phyloP scores from a whole-genome alignment of 495 filamentous ascomycete species.

The Aspergillus sparsus region DNA sequence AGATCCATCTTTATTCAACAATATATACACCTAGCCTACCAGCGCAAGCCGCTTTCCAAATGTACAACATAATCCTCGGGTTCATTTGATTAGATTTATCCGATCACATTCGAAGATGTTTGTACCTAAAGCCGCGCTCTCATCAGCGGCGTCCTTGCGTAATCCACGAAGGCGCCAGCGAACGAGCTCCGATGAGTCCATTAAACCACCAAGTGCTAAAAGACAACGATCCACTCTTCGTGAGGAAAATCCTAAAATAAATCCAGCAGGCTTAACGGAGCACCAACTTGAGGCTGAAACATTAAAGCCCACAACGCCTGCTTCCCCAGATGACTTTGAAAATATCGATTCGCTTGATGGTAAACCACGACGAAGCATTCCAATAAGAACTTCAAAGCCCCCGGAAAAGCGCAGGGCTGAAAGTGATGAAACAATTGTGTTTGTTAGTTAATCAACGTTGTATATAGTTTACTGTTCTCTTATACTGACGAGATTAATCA shows the following conservation, averaged over 20 bases:
- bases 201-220: constrained; percentile 68
- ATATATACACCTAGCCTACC: too few relatives aligned
- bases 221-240: constrained; percentile 65
- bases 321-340: constrained; percentile 12
- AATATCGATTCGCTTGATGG: constrained; percentile 15
- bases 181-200: constrained; percentile 63
- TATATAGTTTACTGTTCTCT: constrained; percentile 18
- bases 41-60: neutral
- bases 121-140: constrained; percentile 52
- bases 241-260: constrained; percentile 51
- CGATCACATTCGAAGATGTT: constrained; percentile 53
- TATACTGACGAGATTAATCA: constrained; percentile 20
- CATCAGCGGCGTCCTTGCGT: constrained; percentile 50
- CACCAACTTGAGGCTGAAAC: constrained; percentile 24
- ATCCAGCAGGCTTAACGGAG: constrained; percentile 21
- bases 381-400: constrained; percentile 60
- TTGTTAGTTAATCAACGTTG: constrained; percentile 51
- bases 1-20: too few relatives aligned
- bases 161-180: constrained; percentile 69
- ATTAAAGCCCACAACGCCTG: constrained; percentile 20
- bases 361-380: constrained; percentile 49
- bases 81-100: neutral
- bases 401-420: constrained; percentile 47
- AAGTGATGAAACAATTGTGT: constrained; percentile 60
- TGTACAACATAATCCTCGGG: constrained; percentile 4